A percentile compares a stretch with the other conserved stretches of the same genome.
phyloP scores from a whole-genome alignment of 2,329 filamentous ascomycete species.

The Alternaria ventricosa region DNA sequence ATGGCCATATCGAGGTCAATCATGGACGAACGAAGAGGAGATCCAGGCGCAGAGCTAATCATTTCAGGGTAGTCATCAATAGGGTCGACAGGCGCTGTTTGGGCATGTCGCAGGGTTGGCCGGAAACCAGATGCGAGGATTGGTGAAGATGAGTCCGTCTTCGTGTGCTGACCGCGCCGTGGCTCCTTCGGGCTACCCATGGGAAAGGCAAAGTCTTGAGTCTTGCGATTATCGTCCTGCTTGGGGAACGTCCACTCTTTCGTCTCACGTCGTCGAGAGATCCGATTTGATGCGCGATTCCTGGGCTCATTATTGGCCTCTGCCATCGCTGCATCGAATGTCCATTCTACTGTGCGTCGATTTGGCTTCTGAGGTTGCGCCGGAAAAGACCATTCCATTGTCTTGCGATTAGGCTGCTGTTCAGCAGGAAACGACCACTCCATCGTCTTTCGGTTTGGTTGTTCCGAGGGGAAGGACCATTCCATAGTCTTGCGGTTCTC shows the following conservation, averaged over 20 bases:
- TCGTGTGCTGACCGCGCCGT: slow-evolving; percentile 18
- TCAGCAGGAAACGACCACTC: slow-evolving; percentile 55
- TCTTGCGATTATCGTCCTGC: slow-evolving; percentile 36
- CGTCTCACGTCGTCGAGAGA: slow-evolving; percentile 42
- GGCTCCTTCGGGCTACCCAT: slow-evolving; percentile 32
- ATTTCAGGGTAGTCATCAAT: slow-evolving; percentile 49
- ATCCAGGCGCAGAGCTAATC: slow-evolving; percentile 38
- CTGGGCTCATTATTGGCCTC: slow-evolving; percentile 45
- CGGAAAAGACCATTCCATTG: slow-evolving; percentile 62
- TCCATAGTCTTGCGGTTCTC: slow-evolving; percentile 58
- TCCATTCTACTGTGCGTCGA: slow-evolving; percentile 56
- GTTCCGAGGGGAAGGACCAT: slow-evolving; percentile 59
- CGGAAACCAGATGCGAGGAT: slow-evolving; percentile 46
- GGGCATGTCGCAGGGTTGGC: slow-evolving; percentile 50
- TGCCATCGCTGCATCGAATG: slow-evolving; percentile 55
- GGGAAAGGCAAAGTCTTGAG: slow-evolving; percentile 46
- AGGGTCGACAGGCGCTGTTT: slow-evolving; percentile 49
- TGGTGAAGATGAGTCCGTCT: slow-evolving; percentile 32
- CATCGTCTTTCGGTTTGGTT: slow-evolving; percentile 51
- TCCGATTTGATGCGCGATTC: slow-evolving; percentile 38
- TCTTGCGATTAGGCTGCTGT: slow-evolving; percentile 46
- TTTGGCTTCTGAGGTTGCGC: slow-evolving; percentile 44
- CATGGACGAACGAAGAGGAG: slow-evolving; percentile 52
- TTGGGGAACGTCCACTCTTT: slow-evolving; percentile 40
- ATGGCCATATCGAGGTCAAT: slow-evolving; percentile 52